Evolutionary conservation across 1,139 yeast species (phyloP), one percentile per base, ranked within the genome.

Genomic region (Saccharomyces hybrid): DNA sequence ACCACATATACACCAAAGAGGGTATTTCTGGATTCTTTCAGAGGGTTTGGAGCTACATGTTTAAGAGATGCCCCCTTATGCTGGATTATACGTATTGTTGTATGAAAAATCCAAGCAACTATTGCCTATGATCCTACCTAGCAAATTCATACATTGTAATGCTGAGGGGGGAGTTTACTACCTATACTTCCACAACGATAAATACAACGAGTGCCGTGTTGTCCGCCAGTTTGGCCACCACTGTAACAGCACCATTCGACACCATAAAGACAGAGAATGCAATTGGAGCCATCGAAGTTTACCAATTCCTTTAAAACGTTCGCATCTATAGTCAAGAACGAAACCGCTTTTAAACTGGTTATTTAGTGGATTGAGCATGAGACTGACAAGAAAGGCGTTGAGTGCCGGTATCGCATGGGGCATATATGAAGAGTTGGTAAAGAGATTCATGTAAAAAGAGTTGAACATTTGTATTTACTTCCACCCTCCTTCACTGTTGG

Each of bases 401-500:
- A 86, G 96, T 70, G 93, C 98, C 0, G 97, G 97, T 1, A 90
- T 93, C 57, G 90, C 97, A 53, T 93, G 99, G 99, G 88, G 96
- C 60, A 85, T 93, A 31, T 93, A 91, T 68, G 99, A 91, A 71
- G 97, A 93, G 68, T 72, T 89, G 58, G 80, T 89, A 46, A 84
- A 82, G 61, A 59, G 59, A 47, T 61, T 67, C 55, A 58, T 63
- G 58, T 64, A 57, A 55, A 52, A 52, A 38, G 4, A 16, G 26
- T 24, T 48, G 49, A 12, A 46, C 42, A 12, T 31, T 4, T 14
- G 12, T 51, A 47, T 19, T 47, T 24, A 14, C 8, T 26, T 24
- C 19, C 11, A 9, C n/a, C 11, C 29, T 14, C 24, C 4, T 24
- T 5, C 26, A 4, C 6, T 24, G 6, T 4, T 2, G 6, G 1